These are phyloP conservation scores for Trapa bicornis DNA, from an alignment of 345 rosid genomes.

Conservation along the genomic window DNA sequence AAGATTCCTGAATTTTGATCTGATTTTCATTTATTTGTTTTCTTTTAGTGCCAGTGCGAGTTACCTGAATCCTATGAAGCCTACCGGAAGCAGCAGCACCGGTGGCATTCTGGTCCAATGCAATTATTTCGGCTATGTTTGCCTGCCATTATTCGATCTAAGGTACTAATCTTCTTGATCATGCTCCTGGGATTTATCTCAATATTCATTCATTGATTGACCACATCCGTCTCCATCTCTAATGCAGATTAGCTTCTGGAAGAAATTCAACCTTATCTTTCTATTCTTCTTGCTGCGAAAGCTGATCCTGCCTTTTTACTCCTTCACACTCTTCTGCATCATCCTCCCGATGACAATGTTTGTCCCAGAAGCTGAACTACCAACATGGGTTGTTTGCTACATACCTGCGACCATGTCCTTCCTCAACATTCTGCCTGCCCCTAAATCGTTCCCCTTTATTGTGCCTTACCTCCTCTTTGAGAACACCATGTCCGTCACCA, in stretches of 20 bases:
- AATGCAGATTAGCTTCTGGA: constrained; percentile 33
- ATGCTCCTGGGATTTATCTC: too few relatives aligned
- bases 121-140: constrained; percentile 42
- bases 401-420: constrained; percentile 53
- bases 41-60: constrained; percentile 40
- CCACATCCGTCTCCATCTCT: neutral
- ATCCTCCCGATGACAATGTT: constrained; percentile 52
- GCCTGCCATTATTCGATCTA: constrained; percentile 26
- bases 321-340: constrained; percentile 47
- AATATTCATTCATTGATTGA: neutral
- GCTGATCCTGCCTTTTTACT: constrained; percentile 39
- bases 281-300: constrained; percentile 42
- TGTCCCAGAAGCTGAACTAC: constrained; percentile 41
- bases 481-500: constrained; percentile 49
- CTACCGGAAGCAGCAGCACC: constrained; percentile 43
- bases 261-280: constrained; percentile 44
- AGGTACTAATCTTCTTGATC: constrained; percentile 15
- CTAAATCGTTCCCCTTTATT: constrained; percentile 39
- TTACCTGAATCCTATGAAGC: constrained; percentile 49
- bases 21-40: neutral
- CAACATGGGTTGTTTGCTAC: constrained; percentile 44
- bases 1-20: neutral
- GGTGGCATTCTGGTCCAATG: constrained; percentile 57
- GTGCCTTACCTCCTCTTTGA: constrained; percentile 47
- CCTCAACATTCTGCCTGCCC: constrained; percentile 46